Evolutionary conservation across 805 yeast genomes (phyloP).

Genomic region (Torulaspora gathmanii): DNA sequence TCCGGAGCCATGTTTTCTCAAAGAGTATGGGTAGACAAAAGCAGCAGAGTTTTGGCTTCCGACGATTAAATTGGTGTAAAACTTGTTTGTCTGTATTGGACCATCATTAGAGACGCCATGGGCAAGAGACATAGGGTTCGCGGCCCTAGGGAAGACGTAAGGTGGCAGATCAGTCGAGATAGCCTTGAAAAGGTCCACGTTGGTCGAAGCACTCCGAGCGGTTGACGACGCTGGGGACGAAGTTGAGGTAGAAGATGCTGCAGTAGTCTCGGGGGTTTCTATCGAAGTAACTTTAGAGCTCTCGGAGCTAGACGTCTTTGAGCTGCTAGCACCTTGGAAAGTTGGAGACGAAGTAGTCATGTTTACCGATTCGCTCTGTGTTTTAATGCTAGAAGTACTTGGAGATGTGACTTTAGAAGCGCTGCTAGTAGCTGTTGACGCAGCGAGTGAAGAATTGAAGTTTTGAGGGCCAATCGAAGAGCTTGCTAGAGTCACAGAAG

Average conservation of each 20-base stretch:
- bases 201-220: conserved; percentile 16
- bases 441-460: not conserved
- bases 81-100: conserved; percentile 68
- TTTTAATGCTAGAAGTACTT: not conserved
- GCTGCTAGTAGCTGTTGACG: not conserved
- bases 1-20: conserved; percentile 48
- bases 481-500: not conserved
- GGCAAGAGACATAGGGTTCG: conserved; percentile 45
- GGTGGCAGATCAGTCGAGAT: conserved; percentile 46
- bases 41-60: conserved; percentile 50
- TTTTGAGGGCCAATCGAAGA: not conserved
- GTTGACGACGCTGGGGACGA: not conserved
- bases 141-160: conserved; percentile 43
- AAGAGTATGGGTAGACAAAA: conserved; percentile 63
- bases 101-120: conserved; percentile 43
- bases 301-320: not conserved
- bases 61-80: conserved; percentile 60
- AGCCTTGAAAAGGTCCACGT: conserved; percentile 45
- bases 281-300: not conserved
- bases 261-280: not conserved
- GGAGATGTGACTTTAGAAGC: not conserved
- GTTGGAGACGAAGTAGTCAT: not conserved
- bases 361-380: not conserved
- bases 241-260: not conserved
- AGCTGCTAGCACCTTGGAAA: not conserved